These are phyloP conservation scores for Fusarium ramigenum DNA, from an alignment of 2,329 filamentous ascomycete species.

Conservation along the genomic window DNA sequence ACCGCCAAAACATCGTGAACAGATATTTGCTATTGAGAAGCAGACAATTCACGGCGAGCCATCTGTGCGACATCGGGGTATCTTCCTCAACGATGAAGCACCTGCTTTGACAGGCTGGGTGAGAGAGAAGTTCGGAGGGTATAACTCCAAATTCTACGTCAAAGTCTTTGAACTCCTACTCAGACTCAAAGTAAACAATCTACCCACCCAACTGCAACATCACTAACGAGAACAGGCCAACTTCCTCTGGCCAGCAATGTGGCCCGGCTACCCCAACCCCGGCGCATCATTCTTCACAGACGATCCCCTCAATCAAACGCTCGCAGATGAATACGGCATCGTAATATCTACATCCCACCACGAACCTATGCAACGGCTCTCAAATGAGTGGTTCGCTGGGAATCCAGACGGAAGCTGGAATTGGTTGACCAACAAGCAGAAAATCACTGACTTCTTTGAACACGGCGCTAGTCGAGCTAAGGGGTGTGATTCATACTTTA, in stretches of 20 bases:
- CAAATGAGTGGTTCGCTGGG: conserved; percentile 27
- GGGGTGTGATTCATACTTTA: conserved; percentile 22
- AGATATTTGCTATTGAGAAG: conserved; percentile 1
- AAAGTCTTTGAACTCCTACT: conserved; percentile 67
- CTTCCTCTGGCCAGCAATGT: conserved; percentile 75
- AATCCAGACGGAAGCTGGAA: conserved; percentile 26
- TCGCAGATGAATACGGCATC: conserved; percentile 57
- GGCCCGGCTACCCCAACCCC: conserved; percentile 60
- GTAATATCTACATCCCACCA: conserved; percentile 29
- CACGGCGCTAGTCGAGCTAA: conserved; percentile 14
- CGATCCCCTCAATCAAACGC: conserved; percentile 64
- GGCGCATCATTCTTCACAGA: conserved; percentile 70
- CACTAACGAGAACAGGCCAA: conserved; percentile 54
- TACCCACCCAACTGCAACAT: accelerated
- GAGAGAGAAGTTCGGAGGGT: conserved; percentile 59
- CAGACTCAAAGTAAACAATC: conserved; percentile 12
- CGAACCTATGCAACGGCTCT: conserved; percentile 28
- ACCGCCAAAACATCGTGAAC: not conserved
- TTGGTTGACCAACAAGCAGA: conserved; percentile 26
- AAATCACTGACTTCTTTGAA: conserved; percentile 23
- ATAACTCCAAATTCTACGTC: conserved; percentile 66
- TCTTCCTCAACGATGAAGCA: conserved; percentile 67
- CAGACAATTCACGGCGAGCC: conserved; percentile 55
- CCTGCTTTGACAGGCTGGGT: conserved; percentile 64
- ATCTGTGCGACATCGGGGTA: conserved; percentile 67